Percentiles rank a stretch among this genome's conserved stretches.
These are phyloP conservation scores for Corymbia citriodora DNA, from an alignment of 441 rosid species.

Conservation along the genomic window DNA sequence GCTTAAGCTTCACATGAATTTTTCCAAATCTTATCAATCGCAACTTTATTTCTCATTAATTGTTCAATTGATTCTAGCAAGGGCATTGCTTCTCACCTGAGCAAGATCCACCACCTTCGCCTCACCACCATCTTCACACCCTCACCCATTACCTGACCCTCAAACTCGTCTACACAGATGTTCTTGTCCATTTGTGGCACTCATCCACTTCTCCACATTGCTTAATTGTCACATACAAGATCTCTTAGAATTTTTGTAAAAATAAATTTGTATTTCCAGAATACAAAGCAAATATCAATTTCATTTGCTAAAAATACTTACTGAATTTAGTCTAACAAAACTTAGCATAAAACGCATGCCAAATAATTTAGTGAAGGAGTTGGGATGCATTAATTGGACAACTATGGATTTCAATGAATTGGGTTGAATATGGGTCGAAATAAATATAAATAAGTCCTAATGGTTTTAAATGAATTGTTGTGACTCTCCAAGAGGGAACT, in stretches of 20 bases:
- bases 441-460: not conserved
- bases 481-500: not conserved
- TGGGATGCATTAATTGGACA: not conserved
- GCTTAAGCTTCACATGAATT: not conserved
- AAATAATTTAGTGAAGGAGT: no score
- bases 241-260: no score
- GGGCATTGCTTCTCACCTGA: not conserved
- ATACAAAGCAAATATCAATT: no score
- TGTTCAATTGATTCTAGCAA: not conserved
- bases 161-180: not conserved
- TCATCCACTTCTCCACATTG: not conserved
- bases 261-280: no score
- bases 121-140: not conserved
- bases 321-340: no score
- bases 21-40: not conserved
- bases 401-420: fast-evolving
- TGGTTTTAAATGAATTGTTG: not conserved
- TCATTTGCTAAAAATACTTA: no score
- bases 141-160: not conserved
- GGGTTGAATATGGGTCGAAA: not conserved
- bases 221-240: not conserved
- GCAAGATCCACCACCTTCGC: not conserved
- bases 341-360: no score
- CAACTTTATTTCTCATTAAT: not conserved
- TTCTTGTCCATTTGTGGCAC: not conserved